Base-by-base conservation (phyloP, 2,329 filamentous ascomycete species). In the Fusarium humuli region DNA sequence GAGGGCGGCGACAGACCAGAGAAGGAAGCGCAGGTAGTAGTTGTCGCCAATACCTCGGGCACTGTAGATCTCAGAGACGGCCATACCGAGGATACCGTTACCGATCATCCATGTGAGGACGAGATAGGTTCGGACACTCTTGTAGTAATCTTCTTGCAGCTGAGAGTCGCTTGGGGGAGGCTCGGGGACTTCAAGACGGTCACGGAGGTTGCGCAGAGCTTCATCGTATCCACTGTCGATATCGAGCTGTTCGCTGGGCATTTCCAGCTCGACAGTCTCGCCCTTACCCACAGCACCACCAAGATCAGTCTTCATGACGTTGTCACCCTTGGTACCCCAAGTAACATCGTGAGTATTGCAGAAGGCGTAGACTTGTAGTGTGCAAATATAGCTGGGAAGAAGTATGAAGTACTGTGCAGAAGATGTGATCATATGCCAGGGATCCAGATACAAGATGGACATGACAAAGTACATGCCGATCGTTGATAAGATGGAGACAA, bases 171-270 rank as follows among this genome's bases (percentile, higher is more conserved):
- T 90, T 18, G 89, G 74, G 0, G 84, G 80, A 0, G 87, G 79
- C 14, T 81, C 79, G 13, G 92, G 85, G 1, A 98, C 95, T 78
- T 97, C 94, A 74, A 99, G 86, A 46, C 96, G 88, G 77, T 99
- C 96, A 54, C 96, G 92, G 7, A 99, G 91, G 79, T 99, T 99
- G 68, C 96, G 93, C 27, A 99, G 89, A 0, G 96, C 96, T 79
- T 98, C 95, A 78, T 99, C 96, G 81, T 99, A 99, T 25, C 95
- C 96, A 29, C 91, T 94, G 82, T 99, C 96, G 79, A 99, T 99
- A 79, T 99, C 96, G 34, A 99, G 90, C 82, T 99, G 96, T 79
- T 99, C 97, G 3, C 90, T 93, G 0, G 97, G 96, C 94, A 99
- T 99, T 77, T 99, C 96, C 8, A 99, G 86, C 79, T 98, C 94